A percentile compares a stretch with the other conserved stretches of the same genome.
Evolutionary conservation across 164 flowering plant genomes (phyloP).

Genomic region (Annona cherimola): DNA sequence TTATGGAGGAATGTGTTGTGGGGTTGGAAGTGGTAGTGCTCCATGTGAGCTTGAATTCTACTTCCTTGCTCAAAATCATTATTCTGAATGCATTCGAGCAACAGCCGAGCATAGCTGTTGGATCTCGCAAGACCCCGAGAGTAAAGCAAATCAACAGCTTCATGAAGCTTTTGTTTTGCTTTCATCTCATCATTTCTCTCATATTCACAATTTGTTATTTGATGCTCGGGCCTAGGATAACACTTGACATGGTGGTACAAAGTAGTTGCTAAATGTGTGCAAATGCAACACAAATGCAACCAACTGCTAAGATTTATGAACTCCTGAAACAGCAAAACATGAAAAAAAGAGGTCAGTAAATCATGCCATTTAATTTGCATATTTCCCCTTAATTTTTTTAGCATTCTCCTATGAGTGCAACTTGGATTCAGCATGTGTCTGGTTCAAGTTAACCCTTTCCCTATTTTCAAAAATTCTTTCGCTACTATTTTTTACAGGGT

Average conservation of each 20-base stretch:
- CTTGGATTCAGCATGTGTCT: too few species aligned
- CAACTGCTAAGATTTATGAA: too few species aligned
- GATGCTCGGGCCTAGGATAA: not conserved
- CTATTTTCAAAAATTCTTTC: too few species aligned
- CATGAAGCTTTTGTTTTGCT: conserved; percentile 26
- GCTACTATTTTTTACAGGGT: too few species aligned
- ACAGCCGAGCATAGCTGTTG: conserved; percentile 35
- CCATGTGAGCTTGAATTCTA: conserved; percentile 48
- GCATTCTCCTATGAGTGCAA: too few species aligned
- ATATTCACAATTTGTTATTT: not conserved
- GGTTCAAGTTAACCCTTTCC: too few species aligned
- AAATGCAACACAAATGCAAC: too few species aligned
- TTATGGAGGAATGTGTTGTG: conserved; percentile 33
- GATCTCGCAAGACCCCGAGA: conserved; percentile 23
- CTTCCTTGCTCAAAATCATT: conserved; percentile 36
- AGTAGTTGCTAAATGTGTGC: too few species aligned
- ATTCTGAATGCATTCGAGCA: conserved; percentile 38
- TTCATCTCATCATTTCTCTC: conserved; percentile 21
- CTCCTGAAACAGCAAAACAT: too few species aligned
- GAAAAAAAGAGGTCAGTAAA: too few species aligned
- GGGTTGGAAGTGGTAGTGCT: conserved; percentile 28
- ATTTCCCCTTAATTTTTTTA: too few species aligned
- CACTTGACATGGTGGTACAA: not conserved
- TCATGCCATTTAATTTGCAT: too few species aligned
- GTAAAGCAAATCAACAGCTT: conserved; percentile 33